Conservation (phyloP, 352 stramenopile genomes). For the Hyaloperonospora arabidopsidis region DNA sequence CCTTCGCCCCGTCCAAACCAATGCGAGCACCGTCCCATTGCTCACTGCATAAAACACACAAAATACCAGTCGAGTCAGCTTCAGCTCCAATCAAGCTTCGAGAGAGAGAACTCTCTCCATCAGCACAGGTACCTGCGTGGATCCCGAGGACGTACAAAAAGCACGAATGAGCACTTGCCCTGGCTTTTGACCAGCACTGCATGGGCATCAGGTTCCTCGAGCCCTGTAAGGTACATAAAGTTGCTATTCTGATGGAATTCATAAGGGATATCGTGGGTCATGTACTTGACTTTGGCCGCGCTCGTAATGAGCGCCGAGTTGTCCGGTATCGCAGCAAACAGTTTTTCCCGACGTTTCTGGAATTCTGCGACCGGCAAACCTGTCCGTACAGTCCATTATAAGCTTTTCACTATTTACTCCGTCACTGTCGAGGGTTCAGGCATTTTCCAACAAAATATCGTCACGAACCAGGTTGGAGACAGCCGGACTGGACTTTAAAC, state of each 20-base stretch:
- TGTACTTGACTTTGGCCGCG: slow-evolving; percentile 69
- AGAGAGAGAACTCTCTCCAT: neutral
- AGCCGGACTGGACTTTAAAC: slow-evolving; percentile 38
- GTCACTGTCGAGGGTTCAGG: too few species aligned
- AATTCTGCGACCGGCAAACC: slow-evolving; percentile 58
- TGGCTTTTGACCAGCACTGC: slow-evolving; percentile 69
- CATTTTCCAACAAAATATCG: too few species aligned
- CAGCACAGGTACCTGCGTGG: slow-evolving; percentile 37
- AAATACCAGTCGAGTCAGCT: neutral
- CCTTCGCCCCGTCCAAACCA: slow-evolving; percentile 48
- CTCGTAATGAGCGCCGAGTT: slow-evolving; percentile 72
- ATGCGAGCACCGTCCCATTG: slow-evolving; percentile 76
- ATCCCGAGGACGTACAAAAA: slow-evolving; percentile 73
- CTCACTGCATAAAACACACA: slow-evolving; percentile 30
- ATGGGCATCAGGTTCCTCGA: slow-evolving; percentile 70
- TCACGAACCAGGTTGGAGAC: slow-evolving; percentile 43
- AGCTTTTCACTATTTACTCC: neutral
- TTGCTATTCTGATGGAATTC: slow-evolving; percentile 83
- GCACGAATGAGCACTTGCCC: slow-evolving; percentile 52
- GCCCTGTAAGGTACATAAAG: slow-evolving; percentile 79
- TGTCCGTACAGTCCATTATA: slow-evolving; percentile 12
- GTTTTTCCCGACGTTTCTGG: slow-evolving; percentile 43
- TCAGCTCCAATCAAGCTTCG: neutral
- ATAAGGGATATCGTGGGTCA: slow-evolving; percentile 84
- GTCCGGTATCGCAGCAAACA: slow-evolving; percentile 55